Evolutionary conservation across 2,329 filamentous ascomycete species (phyloP).

Genomic region (Ophiocordyceps camponoti-floridani): DNA sequence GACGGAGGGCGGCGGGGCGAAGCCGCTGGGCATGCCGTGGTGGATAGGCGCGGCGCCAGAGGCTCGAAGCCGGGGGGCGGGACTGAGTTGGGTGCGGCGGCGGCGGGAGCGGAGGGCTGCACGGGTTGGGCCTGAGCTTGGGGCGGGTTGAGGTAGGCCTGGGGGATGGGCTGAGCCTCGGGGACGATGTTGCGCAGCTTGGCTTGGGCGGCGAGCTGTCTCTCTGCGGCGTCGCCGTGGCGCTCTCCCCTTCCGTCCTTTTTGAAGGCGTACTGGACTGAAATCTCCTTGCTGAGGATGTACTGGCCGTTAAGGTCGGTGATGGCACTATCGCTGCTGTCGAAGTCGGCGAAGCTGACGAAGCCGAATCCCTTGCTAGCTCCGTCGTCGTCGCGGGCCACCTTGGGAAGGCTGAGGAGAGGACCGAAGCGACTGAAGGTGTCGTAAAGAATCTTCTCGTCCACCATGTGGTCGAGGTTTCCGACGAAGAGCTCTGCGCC

Average conservation of each 20-base stretch:
- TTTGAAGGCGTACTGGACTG: slow-evolving; percentile 97
- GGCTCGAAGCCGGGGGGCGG: slow-evolving; percentile 16
- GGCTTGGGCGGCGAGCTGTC: slow-evolving; percentile 78
- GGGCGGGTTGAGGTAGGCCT: slow-evolving; percentile 41
- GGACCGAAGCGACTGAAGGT: slow-evolving; percentile 84
- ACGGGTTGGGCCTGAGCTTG: slow-evolving; percentile 1
- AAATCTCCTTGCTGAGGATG: slow-evolving; percentile 90
- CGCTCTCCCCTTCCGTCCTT: slow-evolving; percentile 96
- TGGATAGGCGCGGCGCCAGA: slow-evolving; percentile 13
- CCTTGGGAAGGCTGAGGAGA: slow-evolving; percentile 71
- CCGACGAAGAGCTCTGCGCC: slow-evolving; percentile 95
- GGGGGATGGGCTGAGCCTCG: slow-evolving; percentile 57
- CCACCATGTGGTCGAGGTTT: slow-evolving; percentile 84
- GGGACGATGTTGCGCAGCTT: slow-evolving; percentile 87
- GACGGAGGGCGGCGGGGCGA: slow-evolving; percentile 13
- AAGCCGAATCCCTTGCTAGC: slow-evolving; percentile 93
- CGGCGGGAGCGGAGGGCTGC: not conserved
- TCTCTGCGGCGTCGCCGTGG: slow-evolving; percentile 85
- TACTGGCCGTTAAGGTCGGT: slow-evolving; percentile 91
- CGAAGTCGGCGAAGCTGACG: slow-evolving; percentile 82
- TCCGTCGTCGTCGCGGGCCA: slow-evolving; percentile 75
- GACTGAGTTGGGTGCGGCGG: slow-evolving; percentile 7
- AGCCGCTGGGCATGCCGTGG: slow-evolving; percentile 17
- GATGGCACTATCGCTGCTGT: slow-evolving; percentile 81
- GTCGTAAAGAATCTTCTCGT: slow-evolving; percentile 91